Evolutionary conservation across 1,284 basidiomycete species (phyloP).

Genomic region (Cutaneotrichosporon sp.): DNA sequence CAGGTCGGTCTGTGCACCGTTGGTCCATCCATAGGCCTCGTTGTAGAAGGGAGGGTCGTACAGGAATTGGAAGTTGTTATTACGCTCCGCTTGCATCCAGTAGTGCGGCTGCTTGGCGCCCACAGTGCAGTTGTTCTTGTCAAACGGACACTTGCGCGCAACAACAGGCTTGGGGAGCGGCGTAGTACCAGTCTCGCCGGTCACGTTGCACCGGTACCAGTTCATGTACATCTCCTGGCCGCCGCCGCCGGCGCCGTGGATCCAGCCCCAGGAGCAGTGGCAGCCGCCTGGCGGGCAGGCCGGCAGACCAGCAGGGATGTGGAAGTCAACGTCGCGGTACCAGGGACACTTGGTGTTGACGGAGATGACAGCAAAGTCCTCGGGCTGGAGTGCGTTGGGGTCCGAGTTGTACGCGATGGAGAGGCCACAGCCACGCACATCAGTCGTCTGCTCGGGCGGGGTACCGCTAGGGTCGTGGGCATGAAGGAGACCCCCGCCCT

Average conservation of each 20-base stretch:
- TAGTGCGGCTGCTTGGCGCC: conserved; percentile 25
- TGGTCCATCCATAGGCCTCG: conserved; percentile 7
- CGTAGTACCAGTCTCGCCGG: conserved; percentile 42
- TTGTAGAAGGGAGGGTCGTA: conserved; percentile 9
- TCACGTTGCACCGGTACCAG: conserved; percentile 66
- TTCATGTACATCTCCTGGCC: conserved; percentile 56
- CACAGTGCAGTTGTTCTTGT: conserved; percentile 33
- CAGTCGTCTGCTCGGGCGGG: not conserved
- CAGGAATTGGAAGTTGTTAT: conserved; percentile 6
- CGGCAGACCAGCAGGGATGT: conserved; percentile 61
- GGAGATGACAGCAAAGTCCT: conserved; percentile 65
- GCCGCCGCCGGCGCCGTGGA: conserved; percentile 34
- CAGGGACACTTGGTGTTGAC: conserved; percentile 69
- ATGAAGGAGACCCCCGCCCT: not conserved
- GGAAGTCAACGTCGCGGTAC: conserved; percentile 59
- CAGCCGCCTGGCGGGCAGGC: conserved; percentile 64
- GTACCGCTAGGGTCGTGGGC: not conserved
- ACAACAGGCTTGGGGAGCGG: conserved; percentile 49
- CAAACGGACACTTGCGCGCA: conserved; percentile 33
- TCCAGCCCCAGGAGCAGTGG: conserved; percentile 69
- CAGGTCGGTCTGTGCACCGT: conserved; percentile 17
- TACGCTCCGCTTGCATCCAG: conserved; percentile 5
- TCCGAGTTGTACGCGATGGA: conserved; percentile 66
- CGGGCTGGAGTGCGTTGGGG: conserved; percentile 55
- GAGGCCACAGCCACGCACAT: conserved; percentile 33